Percentiles rank a stretch among this genome's conserved stretches.
Conservation (phyloP, 208 protist genomes). For the Trichomonas vaginalis region DNA sequence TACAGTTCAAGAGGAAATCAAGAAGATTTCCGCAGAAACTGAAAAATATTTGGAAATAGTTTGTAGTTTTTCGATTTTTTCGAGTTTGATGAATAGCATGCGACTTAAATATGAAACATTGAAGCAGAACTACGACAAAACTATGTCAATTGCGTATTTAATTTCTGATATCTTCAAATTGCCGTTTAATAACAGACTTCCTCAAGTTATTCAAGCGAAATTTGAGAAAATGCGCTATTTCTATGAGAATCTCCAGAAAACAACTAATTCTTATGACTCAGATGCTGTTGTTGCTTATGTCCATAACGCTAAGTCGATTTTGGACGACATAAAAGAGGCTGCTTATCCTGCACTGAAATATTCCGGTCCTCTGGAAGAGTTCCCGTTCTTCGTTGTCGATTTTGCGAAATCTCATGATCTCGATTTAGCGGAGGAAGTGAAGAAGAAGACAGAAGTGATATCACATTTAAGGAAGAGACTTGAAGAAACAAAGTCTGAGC, state of each 20-base stretch:
- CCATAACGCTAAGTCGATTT: not conserved
- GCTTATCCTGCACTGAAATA: not conserved
- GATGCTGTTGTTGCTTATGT: not conserved
- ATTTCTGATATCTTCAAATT: not conserved
- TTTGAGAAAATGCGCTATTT: not conserved
- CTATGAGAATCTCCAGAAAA: not conserved
- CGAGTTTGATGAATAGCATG: not conserved
- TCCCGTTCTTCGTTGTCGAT: not conserved
- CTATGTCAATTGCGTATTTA: not conserved
- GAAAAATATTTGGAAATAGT: not conserved
- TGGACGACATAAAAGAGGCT: not conserved
- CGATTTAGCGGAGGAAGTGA: not conserved
- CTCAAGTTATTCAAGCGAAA: not conserved
- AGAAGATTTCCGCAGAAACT: not conserved
- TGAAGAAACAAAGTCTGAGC: not conserved
- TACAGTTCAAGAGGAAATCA: not conserved
- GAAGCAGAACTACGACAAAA: not conserved
- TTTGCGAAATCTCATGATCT: not conserved
- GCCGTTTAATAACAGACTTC: not conserved
- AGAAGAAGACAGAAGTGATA: not conserved
- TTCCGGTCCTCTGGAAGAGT: not conserved
- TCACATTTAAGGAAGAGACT: not conserved
- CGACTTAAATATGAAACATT: not conserved
- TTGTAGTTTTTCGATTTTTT: not conserved
- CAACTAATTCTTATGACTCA: not conserved